Evolutionary conservation across 2,329 filamentous ascomycete genomes (phyloP).

Genomic region (Fusarium pseudonygamai): DNA sequence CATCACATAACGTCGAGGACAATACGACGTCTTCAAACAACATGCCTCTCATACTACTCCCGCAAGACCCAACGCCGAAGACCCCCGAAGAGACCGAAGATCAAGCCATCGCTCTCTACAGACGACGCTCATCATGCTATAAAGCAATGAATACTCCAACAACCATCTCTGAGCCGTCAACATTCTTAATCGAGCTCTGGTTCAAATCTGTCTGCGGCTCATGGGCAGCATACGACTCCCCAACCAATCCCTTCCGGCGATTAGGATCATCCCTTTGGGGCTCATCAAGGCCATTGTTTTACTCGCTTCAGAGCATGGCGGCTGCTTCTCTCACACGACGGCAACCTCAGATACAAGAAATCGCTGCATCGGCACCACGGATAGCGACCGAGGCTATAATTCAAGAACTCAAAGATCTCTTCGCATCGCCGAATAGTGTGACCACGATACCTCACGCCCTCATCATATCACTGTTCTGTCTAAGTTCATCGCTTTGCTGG

Average conservation of each 20-base stretch:
- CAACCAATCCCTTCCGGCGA: conserved; percentile 26
- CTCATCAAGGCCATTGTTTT: conserved; percentile 23
- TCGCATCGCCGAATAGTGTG: conserved; percentile 23
- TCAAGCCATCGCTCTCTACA: not conserved
- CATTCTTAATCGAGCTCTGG: conserved; percentile 29
- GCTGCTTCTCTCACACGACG: conserved; percentile 22
- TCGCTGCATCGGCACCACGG: conserved; percentile 18
- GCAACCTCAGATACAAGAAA: conserved; percentile 27
- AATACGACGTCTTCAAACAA: not conserved
- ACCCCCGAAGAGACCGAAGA: not conserved
- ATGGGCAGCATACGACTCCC: conserved; percentile 38
- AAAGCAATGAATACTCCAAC: not conserved
- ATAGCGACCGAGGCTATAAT: conserved; percentile 35
- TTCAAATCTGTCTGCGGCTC: conserved; percentile 36
- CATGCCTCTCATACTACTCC: not conserved
- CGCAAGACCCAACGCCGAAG: not conserved
- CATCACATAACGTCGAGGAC: rapidly evolving
- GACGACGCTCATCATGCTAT: not conserved
- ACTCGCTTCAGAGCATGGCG: conserved; percentile 37
- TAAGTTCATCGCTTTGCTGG: conserved; percentile 37
- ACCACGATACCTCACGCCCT: conserved; percentile 21
- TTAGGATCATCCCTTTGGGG: conserved; percentile 28
- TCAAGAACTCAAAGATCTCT: conserved; percentile 17
- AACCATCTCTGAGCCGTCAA: conserved; percentile 30
- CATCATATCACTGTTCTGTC: conserved; percentile 30